phyloP scores from a whole-genome alignment of 768 basidiomycete genomes.

The Auriscalpium microsporum region DNA sequence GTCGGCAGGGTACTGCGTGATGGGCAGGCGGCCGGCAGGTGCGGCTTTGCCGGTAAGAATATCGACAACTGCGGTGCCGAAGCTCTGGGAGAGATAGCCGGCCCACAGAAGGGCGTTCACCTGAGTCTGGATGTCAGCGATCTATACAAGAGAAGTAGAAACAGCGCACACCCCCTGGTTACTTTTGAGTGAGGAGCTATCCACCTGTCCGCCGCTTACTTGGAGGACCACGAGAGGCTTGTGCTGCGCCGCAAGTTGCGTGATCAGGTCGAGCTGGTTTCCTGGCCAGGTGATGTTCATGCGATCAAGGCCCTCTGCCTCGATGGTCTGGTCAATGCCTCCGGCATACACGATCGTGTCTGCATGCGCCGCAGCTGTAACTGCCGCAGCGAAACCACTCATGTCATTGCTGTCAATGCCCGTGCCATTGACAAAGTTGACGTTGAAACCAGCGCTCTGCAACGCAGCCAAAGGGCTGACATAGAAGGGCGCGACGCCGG shows the following conservation, averaged over 20 bases:
- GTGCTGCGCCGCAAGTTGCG: conserved; percentile 34
- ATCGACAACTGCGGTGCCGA: conserved; percentile 45
- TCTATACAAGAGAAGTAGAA: not conserved
- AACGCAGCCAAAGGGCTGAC: conserved; percentile 45
- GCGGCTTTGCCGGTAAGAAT: conserved; percentile 42
- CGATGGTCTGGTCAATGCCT: conserved; percentile 43
- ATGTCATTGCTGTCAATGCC: conserved; percentile 30
- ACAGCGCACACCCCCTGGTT: conserved; percentile 29
- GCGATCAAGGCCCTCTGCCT: conserved; percentile 41
- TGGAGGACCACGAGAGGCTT: conserved; percentile 48
- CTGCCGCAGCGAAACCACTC: conserved; percentile 41
- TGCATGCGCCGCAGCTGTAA: conserved; percentile 39
- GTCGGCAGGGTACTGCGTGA: conserved; percentile 44
- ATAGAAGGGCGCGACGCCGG: conserved; percentile 46
- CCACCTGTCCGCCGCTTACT: conserved; percentile 51
- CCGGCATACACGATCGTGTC: conserved; percentile 46
- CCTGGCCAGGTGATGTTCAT: conserved; percentile 46
- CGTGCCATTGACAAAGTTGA: conserved; percentile 37
- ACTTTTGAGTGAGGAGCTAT: conserved; percentile 36
- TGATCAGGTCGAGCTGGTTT: conserved; percentile 42
- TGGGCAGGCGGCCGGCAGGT: conserved; percentile 46
- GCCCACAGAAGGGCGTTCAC: conserved; percentile 49
- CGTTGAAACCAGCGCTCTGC: conserved; percentile 36
- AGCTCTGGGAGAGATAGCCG: conserved; percentile 50
- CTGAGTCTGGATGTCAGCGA: conserved; percentile 19